phyloP scores from a whole-genome alignment of 768 basidiomycete genomes.

The Agrocybe pediades region DNA sequence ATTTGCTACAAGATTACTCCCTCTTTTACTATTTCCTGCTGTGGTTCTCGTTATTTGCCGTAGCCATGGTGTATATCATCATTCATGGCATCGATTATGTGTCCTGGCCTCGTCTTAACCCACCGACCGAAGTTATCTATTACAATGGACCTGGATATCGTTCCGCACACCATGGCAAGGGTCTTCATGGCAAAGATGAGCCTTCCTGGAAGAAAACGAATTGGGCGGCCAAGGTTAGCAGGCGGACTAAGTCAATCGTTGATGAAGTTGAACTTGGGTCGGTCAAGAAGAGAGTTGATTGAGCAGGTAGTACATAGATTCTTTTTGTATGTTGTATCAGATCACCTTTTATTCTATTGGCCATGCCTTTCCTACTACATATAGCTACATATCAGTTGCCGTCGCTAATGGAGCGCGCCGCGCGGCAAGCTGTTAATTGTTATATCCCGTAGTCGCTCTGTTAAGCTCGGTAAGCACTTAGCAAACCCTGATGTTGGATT shows the following conservation, averaged over 20 bases:
- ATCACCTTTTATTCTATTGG: neutral
- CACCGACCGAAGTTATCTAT: slow-evolving; percentile 81
- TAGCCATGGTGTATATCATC: slow-evolving; percentile 72
- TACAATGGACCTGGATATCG: slow-evolving; percentile 91
- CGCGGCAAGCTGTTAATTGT: too few species aligned
- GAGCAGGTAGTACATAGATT: slow-evolving; percentile 15
- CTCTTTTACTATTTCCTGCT: slow-evolving; percentile 83
- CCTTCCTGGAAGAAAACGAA: slow-evolving; percentile 37
- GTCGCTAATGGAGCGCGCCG: too few species aligned
- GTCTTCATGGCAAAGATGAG: slow-evolving; percentile 44
- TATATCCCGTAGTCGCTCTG: too few species aligned
- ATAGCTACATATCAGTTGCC: too few species aligned
- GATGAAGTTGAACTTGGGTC: slow-evolving; percentile 83
- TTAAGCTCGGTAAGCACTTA: too few species aligned
- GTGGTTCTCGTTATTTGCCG: slow-evolving; percentile 67
- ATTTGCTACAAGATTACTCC: slow-evolving; percentile 65
- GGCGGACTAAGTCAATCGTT: slow-evolving; percentile 37
- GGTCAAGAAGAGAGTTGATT: slow-evolving; percentile 78
- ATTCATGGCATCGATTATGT: slow-evolving; percentile 94
- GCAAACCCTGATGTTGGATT: too few species aligned
- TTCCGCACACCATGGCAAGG: slow-evolving; percentile 75
- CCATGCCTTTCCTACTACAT: neutral
- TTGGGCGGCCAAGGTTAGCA: slow-evolving; percentile 33
- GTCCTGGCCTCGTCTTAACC: slow-evolving; percentile 87
- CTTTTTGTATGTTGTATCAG: neutral